Conservation (phyloP, 768 basidiomycete species). For the Xerocomellus dryophilus region DNA sequence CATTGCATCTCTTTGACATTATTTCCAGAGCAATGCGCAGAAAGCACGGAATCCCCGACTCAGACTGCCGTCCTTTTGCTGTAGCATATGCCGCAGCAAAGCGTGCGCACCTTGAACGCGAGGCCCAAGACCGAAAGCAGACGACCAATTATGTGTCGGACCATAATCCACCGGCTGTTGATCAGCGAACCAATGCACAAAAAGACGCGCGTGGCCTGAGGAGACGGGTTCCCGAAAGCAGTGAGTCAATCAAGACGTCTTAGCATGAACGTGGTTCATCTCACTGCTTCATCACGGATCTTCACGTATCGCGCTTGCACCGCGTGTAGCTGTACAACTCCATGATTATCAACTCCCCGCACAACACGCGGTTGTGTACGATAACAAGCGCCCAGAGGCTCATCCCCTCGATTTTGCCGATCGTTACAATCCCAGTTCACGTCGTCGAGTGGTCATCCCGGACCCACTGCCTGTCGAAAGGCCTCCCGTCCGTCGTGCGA, state of each 20-base stretch:
- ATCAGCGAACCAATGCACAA: constrained; percentile 31
- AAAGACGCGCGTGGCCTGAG: constrained; percentile 38
- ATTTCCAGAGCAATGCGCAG: constrained; percentile 62
- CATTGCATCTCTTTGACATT: constrained; percentile 12
- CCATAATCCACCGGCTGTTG: constrained; percentile 22
- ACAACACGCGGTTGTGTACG: constrained; percentile 13
- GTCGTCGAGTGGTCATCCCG: constrained; percentile 4
- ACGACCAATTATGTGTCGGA: constrained; percentile 25
- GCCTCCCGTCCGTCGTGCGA: constrained; percentile 28
- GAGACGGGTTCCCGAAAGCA: constrained; percentile 46
- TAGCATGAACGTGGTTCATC: constrained; percentile 20
- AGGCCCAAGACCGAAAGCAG: constrained; percentile 41
- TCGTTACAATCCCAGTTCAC: constrained; percentile 37
- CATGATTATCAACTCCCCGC: constrained; percentile 20
- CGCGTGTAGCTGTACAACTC: constrained; percentile 24
- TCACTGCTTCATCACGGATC: constrained; percentile 27
- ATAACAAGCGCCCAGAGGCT: constrained; percentile 17
- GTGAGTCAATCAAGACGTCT: constrained; percentile 35
- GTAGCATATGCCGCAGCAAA: constrained; percentile 79
- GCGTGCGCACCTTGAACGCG: constrained; percentile 51
- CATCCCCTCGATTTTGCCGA: constrained; percentile 34
- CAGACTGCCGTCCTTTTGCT: constrained; percentile 78
- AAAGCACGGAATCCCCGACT: constrained; percentile 80
- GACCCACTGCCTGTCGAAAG: constrained; percentile 16
- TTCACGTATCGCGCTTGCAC: constrained; percentile 13